phyloP scores from a whole-genome alignment of 164 flowering plant genomes.

The Aristolochia fimbriata region DNA sequence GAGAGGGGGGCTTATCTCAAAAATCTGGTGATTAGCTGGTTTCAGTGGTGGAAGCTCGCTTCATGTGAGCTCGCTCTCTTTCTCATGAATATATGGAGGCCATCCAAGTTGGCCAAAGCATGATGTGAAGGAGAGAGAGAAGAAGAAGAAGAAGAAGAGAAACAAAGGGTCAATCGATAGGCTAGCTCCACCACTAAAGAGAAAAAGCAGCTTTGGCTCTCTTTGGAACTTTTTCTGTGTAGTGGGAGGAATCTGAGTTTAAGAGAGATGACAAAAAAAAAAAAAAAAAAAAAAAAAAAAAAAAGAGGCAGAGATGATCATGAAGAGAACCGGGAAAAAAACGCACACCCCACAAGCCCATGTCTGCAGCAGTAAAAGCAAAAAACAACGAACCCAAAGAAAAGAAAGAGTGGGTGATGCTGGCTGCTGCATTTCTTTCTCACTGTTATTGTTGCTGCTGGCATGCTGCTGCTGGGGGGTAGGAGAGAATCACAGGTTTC shows the following conservation, averaged over 20 bases:
- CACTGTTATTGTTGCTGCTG: too few species aligned
- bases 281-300: background rate
- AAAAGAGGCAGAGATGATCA: background rate
- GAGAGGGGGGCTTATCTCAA: background rate
- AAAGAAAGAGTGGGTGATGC: too few species aligned
- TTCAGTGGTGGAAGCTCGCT: slow-evolving; percentile 8
- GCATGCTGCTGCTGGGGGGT: too few species aligned
- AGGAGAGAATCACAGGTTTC: too few species aligned
- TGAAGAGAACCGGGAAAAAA: background rate
- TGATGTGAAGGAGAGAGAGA: slow-evolving; percentile 6
- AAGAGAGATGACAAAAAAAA: too few species aligned
- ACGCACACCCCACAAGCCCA: too few species aligned
- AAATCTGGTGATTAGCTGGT: slow-evolving; percentile 1
- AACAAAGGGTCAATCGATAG: background rate
- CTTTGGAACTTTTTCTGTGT: slow-evolving; percentile 6
- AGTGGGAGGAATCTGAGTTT: slow-evolving; percentile 10
- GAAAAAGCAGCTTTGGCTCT: slow-evolving; percentile 8
- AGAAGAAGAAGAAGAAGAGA: too few species aligned
- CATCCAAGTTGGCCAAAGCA: slow-evolving; percentile 14
- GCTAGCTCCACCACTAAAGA: slow-evolving; percentile 14
- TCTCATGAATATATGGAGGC: slow-evolving; percentile 3
- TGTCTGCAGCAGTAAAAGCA: too few species aligned
- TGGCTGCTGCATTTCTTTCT: too few species aligned
- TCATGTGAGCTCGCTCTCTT: slow-evolving; percentile 13
- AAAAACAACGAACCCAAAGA: too few species aligned